Conservation (phyloP, 129 eudicot genomes). For the Ambrosia artemisiifolia region DNA sequence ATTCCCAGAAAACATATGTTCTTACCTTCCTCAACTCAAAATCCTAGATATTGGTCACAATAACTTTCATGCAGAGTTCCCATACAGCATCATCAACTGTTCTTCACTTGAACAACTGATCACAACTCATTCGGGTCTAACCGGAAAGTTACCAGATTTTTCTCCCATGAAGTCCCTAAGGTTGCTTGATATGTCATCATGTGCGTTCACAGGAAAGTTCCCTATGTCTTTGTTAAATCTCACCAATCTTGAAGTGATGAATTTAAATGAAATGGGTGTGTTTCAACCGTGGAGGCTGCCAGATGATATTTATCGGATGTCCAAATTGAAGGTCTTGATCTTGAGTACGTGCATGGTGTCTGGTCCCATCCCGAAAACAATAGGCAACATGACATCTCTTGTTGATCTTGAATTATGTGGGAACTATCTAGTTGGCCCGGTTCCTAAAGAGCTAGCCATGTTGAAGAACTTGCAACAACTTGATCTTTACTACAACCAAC, state of each 20-base stretch:
- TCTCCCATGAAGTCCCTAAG: conserved; percentile 50
- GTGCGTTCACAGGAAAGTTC: conserved; percentile 49
- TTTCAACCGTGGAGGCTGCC: conserved; percentile 59
- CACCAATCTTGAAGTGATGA: conserved; percentile 52
- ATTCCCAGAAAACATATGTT: conserved; percentile 65
- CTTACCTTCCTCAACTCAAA: conserved; percentile 57
- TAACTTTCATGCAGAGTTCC: conserved; percentile 50
- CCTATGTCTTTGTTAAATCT: conserved; percentile 62
- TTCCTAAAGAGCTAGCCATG: conserved; percentile 58
- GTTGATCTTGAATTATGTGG: conserved; percentile 84
- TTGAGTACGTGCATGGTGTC: conserved; percentile 51
- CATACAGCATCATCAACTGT: conserved; percentile 55
- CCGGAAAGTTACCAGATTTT: conserved; percentile 60
- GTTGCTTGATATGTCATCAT: conserved; percentile 60
- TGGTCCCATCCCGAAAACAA: conserved; percentile 52
- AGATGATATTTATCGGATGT: conserved; percentile 44
- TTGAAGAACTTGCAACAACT: conserved; percentile 53
- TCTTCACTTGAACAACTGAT: conserved; percentile 55
- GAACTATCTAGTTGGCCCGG: conserved; percentile 48
- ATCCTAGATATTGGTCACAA: conserved; percentile 49
- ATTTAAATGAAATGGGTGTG: conserved; percentile 61
- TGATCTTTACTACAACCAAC: conserved; percentile 75
- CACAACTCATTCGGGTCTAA: conserved; percentile 35
- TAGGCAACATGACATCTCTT: conserved; percentile 79
- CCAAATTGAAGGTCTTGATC: conserved; percentile 50